phyloP scores from a whole-genome alignment of 2,329 filamentous ascomycete genomes.

The Hortaea werneckii region DNA sequence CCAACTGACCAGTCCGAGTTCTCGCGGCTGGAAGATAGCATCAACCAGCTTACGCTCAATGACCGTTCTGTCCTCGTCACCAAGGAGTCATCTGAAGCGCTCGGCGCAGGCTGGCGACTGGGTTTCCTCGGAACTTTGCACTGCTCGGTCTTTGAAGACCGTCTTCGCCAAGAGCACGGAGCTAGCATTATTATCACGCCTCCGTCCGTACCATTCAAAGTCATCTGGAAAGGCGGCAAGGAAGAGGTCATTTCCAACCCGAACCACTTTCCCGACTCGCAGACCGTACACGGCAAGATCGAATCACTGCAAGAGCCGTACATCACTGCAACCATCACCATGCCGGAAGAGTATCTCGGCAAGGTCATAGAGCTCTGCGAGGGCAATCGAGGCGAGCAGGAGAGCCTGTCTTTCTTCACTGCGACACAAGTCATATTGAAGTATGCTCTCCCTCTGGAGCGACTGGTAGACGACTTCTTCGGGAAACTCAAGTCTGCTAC shows the following conservation, averaged over 20 bases:
- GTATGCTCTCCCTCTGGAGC: conserved; percentile 78
- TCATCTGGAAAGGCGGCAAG: conserved; percentile 66
- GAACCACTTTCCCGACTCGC: conserved; percentile 73
- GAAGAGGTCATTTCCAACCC: conserved; percentile 78
- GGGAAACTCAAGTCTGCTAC: conserved; percentile 89
- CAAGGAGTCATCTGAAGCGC: conserved; percentile 87
- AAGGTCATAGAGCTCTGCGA: conserved; percentile 94
- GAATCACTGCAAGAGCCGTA: conserved; percentile 61
- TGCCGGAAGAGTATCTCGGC: conserved; percentile 89
- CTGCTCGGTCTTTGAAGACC: conserved; percentile 98
- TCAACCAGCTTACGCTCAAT: conserved; percentile 85
- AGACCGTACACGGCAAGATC: conserved; percentile 45
- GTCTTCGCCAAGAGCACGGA: conserved; percentile 85
- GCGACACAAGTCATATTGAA: conserved; percentile 87
- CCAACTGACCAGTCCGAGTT: conserved; percentile 87
- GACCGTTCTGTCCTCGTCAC: conserved; percentile 88
- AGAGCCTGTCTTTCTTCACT: conserved; percentile 83
- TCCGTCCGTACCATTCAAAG: conserved; percentile 84
- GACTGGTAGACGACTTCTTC: conserved; percentile 93
- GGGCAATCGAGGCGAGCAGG: conserved; percentile 74
- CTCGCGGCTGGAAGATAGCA: conserved; percentile 79
- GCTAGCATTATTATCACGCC: conserved; percentile 94
- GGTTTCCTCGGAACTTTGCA: conserved; percentile 95
- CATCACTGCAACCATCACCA: conserved; percentile 73
- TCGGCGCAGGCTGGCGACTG: conserved; percentile 87